Conservation (phyloP, 441 rosid genomes). For the Hura crepitans region DNA sequence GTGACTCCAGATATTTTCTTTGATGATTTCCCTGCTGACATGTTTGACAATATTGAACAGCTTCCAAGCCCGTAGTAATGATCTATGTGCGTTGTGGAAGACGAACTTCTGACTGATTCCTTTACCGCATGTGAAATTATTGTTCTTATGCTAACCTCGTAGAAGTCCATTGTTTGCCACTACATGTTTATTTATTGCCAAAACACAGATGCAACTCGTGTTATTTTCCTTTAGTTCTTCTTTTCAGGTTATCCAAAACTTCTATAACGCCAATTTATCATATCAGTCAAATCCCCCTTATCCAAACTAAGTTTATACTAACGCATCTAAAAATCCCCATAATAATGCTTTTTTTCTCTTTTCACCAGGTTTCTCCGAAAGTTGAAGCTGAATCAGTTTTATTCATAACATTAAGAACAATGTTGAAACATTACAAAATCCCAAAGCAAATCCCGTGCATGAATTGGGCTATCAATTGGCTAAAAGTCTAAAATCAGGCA, state of each 20-base stretch:
- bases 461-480: neutral
- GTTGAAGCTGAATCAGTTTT: conserved; percentile 5
- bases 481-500: conserved; percentile 7
- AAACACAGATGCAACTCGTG: neutral
- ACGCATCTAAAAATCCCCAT: too few species aligned
- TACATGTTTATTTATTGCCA: neutral
- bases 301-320: too few species aligned
- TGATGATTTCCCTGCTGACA: conserved; percentile 69
- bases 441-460: conserved; percentile 2
- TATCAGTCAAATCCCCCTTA: too few species aligned
- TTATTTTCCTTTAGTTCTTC: neutral
- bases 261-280: too few species aligned
- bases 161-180: neutral
- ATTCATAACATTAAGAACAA: neutral
- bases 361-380: neutral
- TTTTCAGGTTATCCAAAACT: too few species aligned
- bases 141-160: too few species aligned
- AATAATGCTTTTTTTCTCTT: neutral
- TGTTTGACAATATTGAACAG: conserved; percentile 66
- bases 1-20: conserved; percentile 46
- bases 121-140: neutral
- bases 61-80: conserved; percentile 39
- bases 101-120: conserved; percentile 11
- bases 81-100: neutral
- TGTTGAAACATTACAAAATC: neutral